These are phyloP conservation scores for Oxalis stricta DNA, from an alignment of 441 rosid species.

Conservation along the genomic window DNA sequence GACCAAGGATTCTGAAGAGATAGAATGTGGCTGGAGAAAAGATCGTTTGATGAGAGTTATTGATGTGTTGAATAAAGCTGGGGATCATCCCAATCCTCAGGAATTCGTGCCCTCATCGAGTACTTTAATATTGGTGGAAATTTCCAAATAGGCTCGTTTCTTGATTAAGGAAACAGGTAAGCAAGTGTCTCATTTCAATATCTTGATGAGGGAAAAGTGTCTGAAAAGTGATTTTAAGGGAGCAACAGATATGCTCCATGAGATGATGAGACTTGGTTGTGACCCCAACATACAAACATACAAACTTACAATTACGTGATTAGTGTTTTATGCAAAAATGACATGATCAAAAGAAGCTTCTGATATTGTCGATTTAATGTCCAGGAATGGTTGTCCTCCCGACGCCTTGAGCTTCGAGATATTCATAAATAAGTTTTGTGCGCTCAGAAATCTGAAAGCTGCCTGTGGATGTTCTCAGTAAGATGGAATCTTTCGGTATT, in stretches of 20 bases:
- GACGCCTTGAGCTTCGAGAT: conserved; percentile 44
- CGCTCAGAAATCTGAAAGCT: conserved; percentile 15
- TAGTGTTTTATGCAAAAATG: conserved; percentile 24
- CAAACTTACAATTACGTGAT: conserved; percentile 26
- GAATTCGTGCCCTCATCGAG: conserved; percentile 31
- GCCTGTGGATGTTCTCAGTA: conserved; percentile 19
- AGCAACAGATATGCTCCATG: conserved; percentile 17
- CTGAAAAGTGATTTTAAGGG: conserved; percentile 20
- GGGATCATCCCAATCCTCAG: conserved; percentile 28
- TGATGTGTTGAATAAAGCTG: conserved; percentile 21
- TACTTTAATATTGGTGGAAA: conserved; percentile 19
- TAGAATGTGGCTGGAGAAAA: too few relatives aligned
- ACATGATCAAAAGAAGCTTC: conserved; percentile 16
- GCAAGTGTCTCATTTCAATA: conserved; percentile 21
- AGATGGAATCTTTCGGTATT: conserved; percentile 19
- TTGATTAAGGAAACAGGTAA: conserved; percentile 21
- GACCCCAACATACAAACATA: conserved; percentile 7
- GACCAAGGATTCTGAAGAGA: conserved; percentile 11
- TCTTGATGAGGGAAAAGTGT: conserved; percentile 24
- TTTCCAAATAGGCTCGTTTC: conserved; percentile 25
- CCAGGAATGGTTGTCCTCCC: conserved; percentile 19
- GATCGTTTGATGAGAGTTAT: conserved; percentile 17
- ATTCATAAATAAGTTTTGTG: conserved; percentile 21
- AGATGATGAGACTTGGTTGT: conserved; percentile 27
- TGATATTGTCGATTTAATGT: conserved; percentile 25